phyloP scores from a whole-genome alignment of 2,329 filamentous ascomycete genomes.

The Cladosporium halotolerans region DNA sequence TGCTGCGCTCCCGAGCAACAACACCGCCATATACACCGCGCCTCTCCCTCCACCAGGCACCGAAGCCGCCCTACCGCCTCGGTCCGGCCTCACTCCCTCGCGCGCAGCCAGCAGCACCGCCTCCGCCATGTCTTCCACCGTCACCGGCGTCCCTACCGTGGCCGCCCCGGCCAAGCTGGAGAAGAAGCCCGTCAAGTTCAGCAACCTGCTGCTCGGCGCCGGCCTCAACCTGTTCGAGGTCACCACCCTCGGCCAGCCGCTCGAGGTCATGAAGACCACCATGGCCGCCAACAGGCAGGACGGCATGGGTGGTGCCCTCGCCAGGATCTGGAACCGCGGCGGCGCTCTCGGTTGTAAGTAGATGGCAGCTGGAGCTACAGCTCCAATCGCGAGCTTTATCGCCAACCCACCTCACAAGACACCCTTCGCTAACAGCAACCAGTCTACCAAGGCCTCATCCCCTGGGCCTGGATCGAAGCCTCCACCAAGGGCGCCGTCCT shows the following conservation, averaged over 20 bases:
- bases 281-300: constrained; percentile 96
- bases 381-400: neutral
- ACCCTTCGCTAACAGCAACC: constrained; percentile 17
- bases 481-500: constrained; percentile 98
- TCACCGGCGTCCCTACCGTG: constrained; percentile 36
- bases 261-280: constrained; percentile 99
- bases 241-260: constrained; percentile 67
- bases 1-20: neutral
- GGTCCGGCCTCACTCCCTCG: constrained; percentile 67
- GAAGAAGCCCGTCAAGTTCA: constrained; percentile 99
- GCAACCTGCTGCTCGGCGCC: constrained; percentile 90
- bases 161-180: constrained; percentile 57
- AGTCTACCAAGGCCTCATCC: constrained; percentile 99
- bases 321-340: constrained; percentile 87
- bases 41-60: constrained; percentile 47
- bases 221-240: constrained; percentile 94
- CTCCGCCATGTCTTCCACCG: constrained; percentile 32
- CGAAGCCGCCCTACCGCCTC: constrained; percentile 87
- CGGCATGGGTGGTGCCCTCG: constrained; percentile 73
- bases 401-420: too few species aligned
- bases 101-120: constrained; percentile 31
- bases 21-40: constrained; percentile 11
- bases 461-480: constrained; percentile 99
- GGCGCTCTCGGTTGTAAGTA: constrained; percentile 87
- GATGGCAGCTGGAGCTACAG: neutral